Conservation (phyloP, 2,329 filamentous ascomycete genomes). For the Aurifilum marmelostoma region DNA sequence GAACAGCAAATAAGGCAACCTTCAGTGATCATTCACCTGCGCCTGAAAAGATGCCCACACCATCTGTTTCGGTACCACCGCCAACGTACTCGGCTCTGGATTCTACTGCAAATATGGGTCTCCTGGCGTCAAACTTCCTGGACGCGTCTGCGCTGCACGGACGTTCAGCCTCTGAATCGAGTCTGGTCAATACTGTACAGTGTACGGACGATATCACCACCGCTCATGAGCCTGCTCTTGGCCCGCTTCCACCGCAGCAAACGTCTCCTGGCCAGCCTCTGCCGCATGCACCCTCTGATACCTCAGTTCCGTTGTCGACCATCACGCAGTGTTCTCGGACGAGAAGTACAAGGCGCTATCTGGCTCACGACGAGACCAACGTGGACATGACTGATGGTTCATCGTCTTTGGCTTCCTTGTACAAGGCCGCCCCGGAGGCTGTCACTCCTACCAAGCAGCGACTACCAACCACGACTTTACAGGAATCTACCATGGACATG, state of each 20-base stretch:
- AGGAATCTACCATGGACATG: neutral
- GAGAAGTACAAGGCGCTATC: neutral
- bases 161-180: neutral
- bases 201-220: constrained; percentile 5
- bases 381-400: neutral
- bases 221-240: constrained; percentile 14
- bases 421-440: neutral
- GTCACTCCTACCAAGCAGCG: neutral
- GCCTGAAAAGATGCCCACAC: neutral
- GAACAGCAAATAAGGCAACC: neutral
- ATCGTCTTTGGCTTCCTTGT: too few species aligned
- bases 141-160: neutral
- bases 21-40: neutral
- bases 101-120: neutral
- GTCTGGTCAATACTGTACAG: neutral
- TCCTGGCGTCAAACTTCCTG: neutral
- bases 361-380: neutral
- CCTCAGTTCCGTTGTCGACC: neutral
- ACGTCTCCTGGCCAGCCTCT: constrained; percentile 16
- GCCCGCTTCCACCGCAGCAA: constrained; percentile 19
- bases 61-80: neutral
- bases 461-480: neutral
- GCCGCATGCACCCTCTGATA: constrained; percentile 2
- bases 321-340: neutral
- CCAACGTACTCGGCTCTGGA: neutral